Conservation (phyloP, 768 basidiomycete genomes). For the Lactarius hengduanensis region DNA sequence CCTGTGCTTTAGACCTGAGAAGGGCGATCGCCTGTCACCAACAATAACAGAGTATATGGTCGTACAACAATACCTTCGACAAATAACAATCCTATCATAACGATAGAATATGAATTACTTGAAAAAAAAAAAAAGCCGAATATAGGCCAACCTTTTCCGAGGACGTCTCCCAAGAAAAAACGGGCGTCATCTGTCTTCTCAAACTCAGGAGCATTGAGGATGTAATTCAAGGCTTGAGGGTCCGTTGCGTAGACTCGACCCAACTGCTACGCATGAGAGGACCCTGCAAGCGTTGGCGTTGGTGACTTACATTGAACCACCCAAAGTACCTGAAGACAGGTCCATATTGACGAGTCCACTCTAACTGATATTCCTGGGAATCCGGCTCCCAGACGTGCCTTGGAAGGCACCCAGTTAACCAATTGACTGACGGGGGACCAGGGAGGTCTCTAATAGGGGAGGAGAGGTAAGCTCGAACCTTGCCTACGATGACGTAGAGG, state of each 20-base stretch:
- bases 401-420: constrained; percentile 17
- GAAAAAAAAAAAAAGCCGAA: not conserved
- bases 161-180: not conserved
- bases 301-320: constrained; percentile 15
- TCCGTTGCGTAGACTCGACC: constrained; percentile 4
- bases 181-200: constrained; percentile 14
- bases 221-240: constrained; percentile 20
- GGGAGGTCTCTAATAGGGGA: constrained; percentile 16
- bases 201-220: constrained; percentile 20
- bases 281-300: not conserved
- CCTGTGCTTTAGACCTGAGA: constrained; percentile 16
- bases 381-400: constrained; percentile 21
- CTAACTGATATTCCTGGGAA: constrained; percentile 6
- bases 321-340: constrained; percentile 17
- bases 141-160: constrained; percentile 20
- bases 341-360: constrained; percentile 19
- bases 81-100: constrained; percentile 18
- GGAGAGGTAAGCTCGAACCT: not conserved
- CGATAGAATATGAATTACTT: not conserved
- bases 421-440: constrained; percentile 20
- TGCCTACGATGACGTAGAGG: constrained; percentile 5
- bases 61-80: constrained; percentile 13
- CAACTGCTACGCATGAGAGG: constrained; percentile 2
- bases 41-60: not conserved
- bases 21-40: not conserved